Evolutionary conservation across 2,329 filamentous ascomycete genomes (phyloP).

Genomic region (Dothiorella sarmentorum): DNA sequence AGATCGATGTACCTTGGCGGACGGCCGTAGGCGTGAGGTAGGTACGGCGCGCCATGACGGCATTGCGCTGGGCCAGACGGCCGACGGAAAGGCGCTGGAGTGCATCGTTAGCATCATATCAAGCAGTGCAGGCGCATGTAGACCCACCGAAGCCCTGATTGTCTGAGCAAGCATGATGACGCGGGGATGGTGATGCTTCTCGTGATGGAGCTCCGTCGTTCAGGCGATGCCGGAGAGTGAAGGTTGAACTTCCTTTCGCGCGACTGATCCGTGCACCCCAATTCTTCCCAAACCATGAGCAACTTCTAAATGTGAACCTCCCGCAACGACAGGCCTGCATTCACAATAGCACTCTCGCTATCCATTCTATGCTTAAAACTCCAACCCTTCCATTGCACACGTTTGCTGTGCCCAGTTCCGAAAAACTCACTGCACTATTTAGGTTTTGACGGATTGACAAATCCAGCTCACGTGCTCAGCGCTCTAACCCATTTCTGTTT

Average conservation of each 20-base stretch:
- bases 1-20: slow-evolving; percentile 54
- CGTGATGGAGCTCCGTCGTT: slow-evolving; percentile 19
- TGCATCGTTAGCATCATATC: slow-evolving; percentile 17
- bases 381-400: background rate
- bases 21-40: slow-evolving; percentile 60
- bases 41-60: slow-evolving; percentile 56
- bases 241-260: slow-evolving; percentile 18
- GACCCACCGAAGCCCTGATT: slow-evolving; percentile 58
- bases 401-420: background rate
- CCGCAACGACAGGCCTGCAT: too few relatives aligned
- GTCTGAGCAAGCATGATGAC: slow-evolving; percentile 58
- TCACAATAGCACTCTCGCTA: background rate
- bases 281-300: background rate
- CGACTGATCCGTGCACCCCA: background rate
- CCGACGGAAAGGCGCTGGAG: slow-evolving; percentile 58
- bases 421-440: background rate
- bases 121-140: background rate
- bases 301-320: too few relatives aligned
- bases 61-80: slow-evolving; percentile 58
- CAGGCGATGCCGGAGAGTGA: slow-evolving; percentile 19
- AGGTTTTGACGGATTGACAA: too few relatives aligned
- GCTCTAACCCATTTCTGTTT: too few relatives aligned
- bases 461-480: background rate
- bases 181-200: slow-evolving; percentile 25
- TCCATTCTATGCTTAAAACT: background rate